Percentiles rank a stretch among this genome's conserved stretches.
phyloP scores from a whole-genome alignment of 495 filamentous ascomycete genomes.

The Penicillium manginii region DNA sequence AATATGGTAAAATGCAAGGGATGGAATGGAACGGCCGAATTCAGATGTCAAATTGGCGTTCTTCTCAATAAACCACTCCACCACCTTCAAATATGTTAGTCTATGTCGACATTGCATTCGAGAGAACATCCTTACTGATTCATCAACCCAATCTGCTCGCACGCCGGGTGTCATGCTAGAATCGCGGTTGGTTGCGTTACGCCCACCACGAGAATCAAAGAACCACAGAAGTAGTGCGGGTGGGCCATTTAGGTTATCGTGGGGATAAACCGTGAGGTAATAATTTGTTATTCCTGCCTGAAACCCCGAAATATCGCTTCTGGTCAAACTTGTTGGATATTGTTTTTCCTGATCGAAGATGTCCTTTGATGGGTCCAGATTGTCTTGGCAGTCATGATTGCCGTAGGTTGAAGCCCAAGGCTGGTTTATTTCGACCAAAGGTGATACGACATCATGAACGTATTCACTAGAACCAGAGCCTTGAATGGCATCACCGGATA shows the following conservation, averaged over 20 bases:
- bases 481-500: slow-evolving; percentile 69
- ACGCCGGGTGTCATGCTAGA: slow-evolving; percentile 35
- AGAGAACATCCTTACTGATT: slow-evolving; percentile 17
- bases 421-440: slow-evolving; percentile 55
- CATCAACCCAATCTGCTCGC: slow-evolving; percentile 44
- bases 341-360: slow-evolving; percentile 59
- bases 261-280: slow-evolving; percentile 57
- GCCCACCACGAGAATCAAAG: slow-evolving; percentile 72
- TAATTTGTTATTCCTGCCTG: slow-evolving; percentile 72
- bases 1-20: slow-evolving; percentile 75
- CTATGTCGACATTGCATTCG: not conserved
- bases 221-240: slow-evolving; percentile 70
- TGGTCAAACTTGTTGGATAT: slow-evolving; percentile 59
- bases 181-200: slow-evolving; percentile 46
- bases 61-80: slow-evolving; percentile 62
- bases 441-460: slow-evolving; percentile 62
- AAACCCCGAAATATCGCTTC: slow-evolving; percentile 43
- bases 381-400: slow-evolving; percentile 70
- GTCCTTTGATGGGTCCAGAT: slow-evolving; percentile 52
- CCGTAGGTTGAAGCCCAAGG: slow-evolving; percentile 74
- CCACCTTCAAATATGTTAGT: slow-evolving; percentile 39
- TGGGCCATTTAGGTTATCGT: slow-evolving; percentile 13
- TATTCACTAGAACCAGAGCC: slow-evolving; percentile 61
- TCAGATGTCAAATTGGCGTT: slow-evolving; percentile 43
- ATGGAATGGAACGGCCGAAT: slow-evolving; percentile 56